A percentile compares a stretch with the other conserved stretches of the same genome.
phyloP scores from a whole-genome alignment of 257 asterid genomes.

The Dorcoceras hygrometricum region DNA sequence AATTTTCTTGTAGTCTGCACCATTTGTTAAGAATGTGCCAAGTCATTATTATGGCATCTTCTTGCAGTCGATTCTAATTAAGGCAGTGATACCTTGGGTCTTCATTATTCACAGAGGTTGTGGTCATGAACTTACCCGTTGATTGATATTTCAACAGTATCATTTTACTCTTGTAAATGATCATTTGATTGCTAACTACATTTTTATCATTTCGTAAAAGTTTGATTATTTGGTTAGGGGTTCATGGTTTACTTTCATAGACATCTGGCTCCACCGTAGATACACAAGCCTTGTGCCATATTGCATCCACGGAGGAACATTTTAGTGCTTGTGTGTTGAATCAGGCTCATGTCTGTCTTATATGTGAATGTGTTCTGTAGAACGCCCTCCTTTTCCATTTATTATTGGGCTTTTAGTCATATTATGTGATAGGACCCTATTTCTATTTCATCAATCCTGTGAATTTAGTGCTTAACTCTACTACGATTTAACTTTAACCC shows the following conservation, averaged over 20 bases:
- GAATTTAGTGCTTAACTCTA: conserved; percentile 6
- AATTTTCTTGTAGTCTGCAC: neutral
- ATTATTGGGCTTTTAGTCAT: neutral
- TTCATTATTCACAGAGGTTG: neutral
- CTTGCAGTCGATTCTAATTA: conserved; percentile 17
- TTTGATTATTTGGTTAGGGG: neutral
- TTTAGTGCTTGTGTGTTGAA: conserved; percentile 4
- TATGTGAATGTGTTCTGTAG: neutral
- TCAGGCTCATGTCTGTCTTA: conserved; percentile 2
- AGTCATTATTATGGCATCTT: conserved; percentile 3
- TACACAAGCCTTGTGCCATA: neutral
- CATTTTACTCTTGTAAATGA: neutral
- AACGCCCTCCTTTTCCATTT: neutral
- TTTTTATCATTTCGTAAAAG: neutral
- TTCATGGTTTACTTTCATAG: neutral
- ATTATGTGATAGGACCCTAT: neutral
- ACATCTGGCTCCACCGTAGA: too few species aligned
- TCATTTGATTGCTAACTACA: neutral
- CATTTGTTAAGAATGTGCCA: conserved; percentile 10
- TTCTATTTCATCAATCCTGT: conserved; percentile 8
- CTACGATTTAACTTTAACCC: neutral
- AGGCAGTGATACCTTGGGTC: neutral
- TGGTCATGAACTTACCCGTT: neutral
- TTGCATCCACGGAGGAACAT: neutral
- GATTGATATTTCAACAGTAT: conserved; percentile 2